Percentiles rank a stretch among this genome's conserved stretches.
Evolutionary conservation across 148 eudicot genomes (phyloP).

Genomic region (Rhododendron molle): DNA sequence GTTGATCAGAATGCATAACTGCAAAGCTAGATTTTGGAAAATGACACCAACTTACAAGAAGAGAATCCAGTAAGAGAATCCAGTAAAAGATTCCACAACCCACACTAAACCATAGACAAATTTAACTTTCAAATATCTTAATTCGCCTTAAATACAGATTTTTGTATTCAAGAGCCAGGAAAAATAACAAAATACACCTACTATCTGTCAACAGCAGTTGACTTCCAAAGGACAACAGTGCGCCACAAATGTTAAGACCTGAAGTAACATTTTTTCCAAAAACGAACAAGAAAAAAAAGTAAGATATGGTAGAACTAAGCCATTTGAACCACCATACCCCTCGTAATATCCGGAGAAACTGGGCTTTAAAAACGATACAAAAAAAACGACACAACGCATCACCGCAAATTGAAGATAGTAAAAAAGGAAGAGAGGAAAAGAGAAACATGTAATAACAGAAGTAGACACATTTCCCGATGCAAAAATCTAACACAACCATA

Average conservation of each 20-base stretch:
- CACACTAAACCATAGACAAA: not conserved
- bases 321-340: not conserved
- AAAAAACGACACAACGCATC: not conserved
- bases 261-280: not conserved
- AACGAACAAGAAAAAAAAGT: not conserved
- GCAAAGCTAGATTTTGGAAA: not conserved
- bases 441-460: not conserved
- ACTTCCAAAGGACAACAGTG: not conserved
- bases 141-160: not conserved
- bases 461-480: not conserved
- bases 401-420: not conserved
- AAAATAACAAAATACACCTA: not conserved
- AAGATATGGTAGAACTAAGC: not conserved
- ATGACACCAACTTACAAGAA: not conserved
- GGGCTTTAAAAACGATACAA: not conserved
- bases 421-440: not conserved
- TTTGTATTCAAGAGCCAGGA: not conserved
- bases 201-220: not conserved
- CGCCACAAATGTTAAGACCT: not conserved
- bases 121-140: not conserved
- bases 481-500: not conserved
- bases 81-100: not conserved
- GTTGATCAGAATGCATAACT: slow-evolving; percentile 6
- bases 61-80: not conserved
- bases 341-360: not conserved